Evolutionary conservation across 306 rosid genomes (phyloP), one percentile per base, ranked within the genome.

Genomic region (Ormosia semicastrata): DNA sequence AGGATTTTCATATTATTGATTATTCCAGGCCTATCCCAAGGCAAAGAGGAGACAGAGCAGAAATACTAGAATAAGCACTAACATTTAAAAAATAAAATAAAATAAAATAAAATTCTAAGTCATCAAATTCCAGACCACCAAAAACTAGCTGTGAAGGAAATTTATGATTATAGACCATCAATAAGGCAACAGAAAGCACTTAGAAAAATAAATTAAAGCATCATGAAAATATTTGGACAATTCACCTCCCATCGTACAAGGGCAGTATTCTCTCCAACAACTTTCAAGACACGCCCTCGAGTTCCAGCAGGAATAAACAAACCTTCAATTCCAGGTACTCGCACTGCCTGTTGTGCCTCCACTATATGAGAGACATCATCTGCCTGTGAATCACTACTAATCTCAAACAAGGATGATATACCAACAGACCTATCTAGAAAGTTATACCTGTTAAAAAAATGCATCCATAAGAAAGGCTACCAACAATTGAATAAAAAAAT

Each of bases 211-310:
- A 34, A 77, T 7, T 24, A 41, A 77, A 84, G 60, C 40, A 73
- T 71, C 64, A 15, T 43, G 33, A 65, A 1, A 66, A 13, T 57
- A 80, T 29, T 52, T n/a, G 53, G 56, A 56, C 29, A 57, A 79
- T 54, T 83, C 85, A 95, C 99, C 98, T 95, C 95, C 99, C 98
- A 95, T 88, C 90, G 89, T 67, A 95, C 99, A 86, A 95, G 98
- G 90, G 90, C 95, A 64, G 92, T 85, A 78, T 87, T 82, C 77
- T 79, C 86, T 74, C 88, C 88, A 73, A 91, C 83, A 75, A 89
- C 71, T 90, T 85, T 95, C 88, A 95, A 71, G 83, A 95, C 81
- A 50, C 62, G 92, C 54, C 99, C 99, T 65, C 84, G 86, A 66
- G 94, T 93, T 76, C 90, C 91, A 60, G 87, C 73, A 59, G 99